phyloP scores from a whole-genome alignment of 768 basidiomycete species.

The Mycena maculata region DNA sequence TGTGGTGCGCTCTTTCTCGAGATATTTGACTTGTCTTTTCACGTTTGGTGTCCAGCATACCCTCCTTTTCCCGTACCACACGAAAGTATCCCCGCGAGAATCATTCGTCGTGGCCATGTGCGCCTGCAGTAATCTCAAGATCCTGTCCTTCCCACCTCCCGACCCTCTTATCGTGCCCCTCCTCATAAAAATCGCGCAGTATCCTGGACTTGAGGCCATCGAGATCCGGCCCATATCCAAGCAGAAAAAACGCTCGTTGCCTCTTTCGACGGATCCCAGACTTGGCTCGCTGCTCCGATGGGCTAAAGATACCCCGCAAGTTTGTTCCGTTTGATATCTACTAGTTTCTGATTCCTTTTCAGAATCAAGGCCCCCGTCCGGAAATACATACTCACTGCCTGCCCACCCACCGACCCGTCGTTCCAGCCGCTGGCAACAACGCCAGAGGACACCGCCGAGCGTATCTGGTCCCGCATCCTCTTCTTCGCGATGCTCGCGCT shows the following conservation, averaged over 20 bases:
- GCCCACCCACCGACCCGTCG: not conserved
- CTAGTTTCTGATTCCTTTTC: not conserved
- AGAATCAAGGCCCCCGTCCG: not conserved
- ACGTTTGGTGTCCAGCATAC: not conserved
- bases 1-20: not conserved
- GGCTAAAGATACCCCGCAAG: not conserved
- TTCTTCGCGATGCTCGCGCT: not conserved
- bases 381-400: not conserved
- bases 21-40: not conserved
- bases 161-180: not conserved
- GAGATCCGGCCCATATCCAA: not conserved
- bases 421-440: not conserved
- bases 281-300: conserved; percentile 1
- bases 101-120: not conserved
- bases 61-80: not conserved
- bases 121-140: not conserved
- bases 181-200: not conserved
- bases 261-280: not conserved
- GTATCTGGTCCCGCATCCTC: not conserved
- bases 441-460: not conserved
- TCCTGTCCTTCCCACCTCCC: not conserved
- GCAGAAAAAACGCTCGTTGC: not conserved
- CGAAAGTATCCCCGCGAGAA: not conserved
- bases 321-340: not conserved
- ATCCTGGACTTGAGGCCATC: conserved; percentile 1